Base-by-base conservation (phyloP, 228 moss, liverwort and hornwort species). In the Sphagnum fallax region DNA sequence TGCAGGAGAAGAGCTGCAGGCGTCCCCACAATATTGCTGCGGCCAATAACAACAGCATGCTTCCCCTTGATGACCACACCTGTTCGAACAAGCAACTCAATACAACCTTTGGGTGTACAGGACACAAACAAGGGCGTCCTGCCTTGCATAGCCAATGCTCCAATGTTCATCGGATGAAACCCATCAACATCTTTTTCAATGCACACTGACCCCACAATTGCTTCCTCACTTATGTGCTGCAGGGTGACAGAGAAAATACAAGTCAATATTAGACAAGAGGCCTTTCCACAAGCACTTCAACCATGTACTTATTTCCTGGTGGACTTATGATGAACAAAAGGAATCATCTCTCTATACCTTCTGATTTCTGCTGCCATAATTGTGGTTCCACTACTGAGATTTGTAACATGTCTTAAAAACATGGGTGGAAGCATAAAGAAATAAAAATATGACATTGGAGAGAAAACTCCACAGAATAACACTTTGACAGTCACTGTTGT, bases 41-140 rank as follows among this genome's bases (percentile, higher is more conserved):
- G 91, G n/a, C 97, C 97, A 51, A 97, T 85, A 63, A 97, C 97
- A 53, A 91, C 93, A 58, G 93, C 97, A 72, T 90, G 91, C 72
- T 93, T 97, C 77, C 91, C 93, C 70, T 84, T 78, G 52, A 97
- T 88, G 69, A 79, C 69, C 49, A 97, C 88, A 10, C 90, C 87
- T 0, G 91, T 89, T 66, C 97, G 93, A 72, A 93, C 63, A 67
- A 97, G 80, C 68, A 97, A 79, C 78, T 97, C 97, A 16, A 97
- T 91, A 74, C 97, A 97, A 50, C 90, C 97, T 70, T 78, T 86
- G 0, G 97, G 95, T n/a, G 95, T 91, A 73, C 97, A 97, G 6
- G 97, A 85, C 48, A 97, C 93, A 76, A 91, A 88, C 57, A 87
- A 81, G 16, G 97, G 97, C 70, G 80, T 82, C 71, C 91, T 78